phyloP scores from a whole-genome alignment of 1,284 basidiomycete species.

The Marasmius sp. region DNA sequence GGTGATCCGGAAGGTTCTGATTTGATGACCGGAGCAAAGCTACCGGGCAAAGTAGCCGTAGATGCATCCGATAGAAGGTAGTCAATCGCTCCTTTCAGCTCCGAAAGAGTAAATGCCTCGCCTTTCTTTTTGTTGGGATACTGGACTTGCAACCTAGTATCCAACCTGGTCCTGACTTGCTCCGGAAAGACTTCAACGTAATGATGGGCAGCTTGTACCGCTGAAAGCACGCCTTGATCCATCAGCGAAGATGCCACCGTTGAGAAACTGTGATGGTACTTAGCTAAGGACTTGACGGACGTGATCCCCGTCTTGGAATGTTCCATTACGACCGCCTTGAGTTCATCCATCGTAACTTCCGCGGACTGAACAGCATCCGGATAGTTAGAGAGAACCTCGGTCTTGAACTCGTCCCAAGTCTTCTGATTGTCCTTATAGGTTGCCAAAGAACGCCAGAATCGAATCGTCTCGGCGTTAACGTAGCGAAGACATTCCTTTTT shows the following conservation, averaged over 20 bases:
- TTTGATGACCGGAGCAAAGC: too few relatives aligned
- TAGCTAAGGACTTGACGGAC: background rate
- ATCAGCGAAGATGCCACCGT: background rate
- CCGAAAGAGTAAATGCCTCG: background rate
- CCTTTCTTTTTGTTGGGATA: background rate
- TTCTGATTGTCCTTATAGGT: background rate
- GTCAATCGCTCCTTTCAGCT: background rate
- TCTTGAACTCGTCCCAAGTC: background rate
- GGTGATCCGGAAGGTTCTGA: too few relatives aligned
- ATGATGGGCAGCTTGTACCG: background rate
- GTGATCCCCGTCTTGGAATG: background rate
- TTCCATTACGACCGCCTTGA: background rate
- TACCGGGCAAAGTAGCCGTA: background rate
- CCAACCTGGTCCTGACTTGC: background rate
- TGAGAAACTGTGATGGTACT: background rate
- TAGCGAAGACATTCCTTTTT: too few relatives aligned
- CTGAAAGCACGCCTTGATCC: background rate
- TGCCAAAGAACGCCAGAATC: too few relatives aligned
- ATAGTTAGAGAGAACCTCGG: background rate
- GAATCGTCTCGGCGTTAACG: too few relatives aligned
- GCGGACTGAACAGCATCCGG: background rate
- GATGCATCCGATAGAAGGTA: background rate
- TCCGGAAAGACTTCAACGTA: background rate
- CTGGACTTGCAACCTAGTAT: background rate
- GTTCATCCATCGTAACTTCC: background rate